A percentile compares a stretch with the other conserved stretches of the same genome.
These are phyloP conservation scores for Hypoxylon sp. DNA, from an alignment of 2,329 filamentous ascomycete species.

Conservation along the genomic window DNA sequence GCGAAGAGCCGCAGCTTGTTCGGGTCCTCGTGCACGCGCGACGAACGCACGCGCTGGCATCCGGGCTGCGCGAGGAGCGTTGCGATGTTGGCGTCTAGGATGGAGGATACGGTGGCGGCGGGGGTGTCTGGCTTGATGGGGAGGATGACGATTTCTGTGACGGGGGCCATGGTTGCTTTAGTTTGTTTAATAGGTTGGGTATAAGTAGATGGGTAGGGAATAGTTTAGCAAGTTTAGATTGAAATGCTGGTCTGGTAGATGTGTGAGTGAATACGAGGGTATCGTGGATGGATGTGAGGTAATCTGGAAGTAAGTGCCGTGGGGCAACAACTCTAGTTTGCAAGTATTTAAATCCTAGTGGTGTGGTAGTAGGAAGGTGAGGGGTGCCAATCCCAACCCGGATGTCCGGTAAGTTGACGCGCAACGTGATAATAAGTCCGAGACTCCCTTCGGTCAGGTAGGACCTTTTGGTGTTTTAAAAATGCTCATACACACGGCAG, in stretches of 20 bases:
- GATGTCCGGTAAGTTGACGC: neutral
- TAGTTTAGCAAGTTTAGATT: neutral
- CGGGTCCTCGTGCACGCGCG: constrained; percentile 36
- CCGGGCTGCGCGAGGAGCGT: constrained; percentile 42
- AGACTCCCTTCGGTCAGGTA: neutral
- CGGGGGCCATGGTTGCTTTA: constrained; percentile 43
- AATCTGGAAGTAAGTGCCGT: neutral
- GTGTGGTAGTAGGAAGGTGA: neutral
- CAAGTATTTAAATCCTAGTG: neutral
- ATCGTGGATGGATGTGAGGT: no score
- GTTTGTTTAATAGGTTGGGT: neutral
- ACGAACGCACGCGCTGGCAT: constrained; percentile 43
- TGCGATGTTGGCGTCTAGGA: constrained; percentile 30
- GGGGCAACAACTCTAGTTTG: neutral
- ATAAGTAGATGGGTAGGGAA: neutral
- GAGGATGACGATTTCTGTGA: constrained; percentile 48
- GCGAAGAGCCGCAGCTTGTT: constrained; percentile 42
- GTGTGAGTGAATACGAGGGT: neutral
- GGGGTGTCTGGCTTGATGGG: constrained; percentile 33
- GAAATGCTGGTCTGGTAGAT: neutral
- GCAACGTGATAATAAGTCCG: neutral
- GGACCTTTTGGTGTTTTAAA: neutral
- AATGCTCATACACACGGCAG: neutral
- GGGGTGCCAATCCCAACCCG: neutral
- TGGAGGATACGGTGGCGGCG: constrained; percentile 16